These are phyloP conservation scores for Populus deltoides DNA, from an alignment of 345 rosid species.

Conservation along the genomic window DNA sequence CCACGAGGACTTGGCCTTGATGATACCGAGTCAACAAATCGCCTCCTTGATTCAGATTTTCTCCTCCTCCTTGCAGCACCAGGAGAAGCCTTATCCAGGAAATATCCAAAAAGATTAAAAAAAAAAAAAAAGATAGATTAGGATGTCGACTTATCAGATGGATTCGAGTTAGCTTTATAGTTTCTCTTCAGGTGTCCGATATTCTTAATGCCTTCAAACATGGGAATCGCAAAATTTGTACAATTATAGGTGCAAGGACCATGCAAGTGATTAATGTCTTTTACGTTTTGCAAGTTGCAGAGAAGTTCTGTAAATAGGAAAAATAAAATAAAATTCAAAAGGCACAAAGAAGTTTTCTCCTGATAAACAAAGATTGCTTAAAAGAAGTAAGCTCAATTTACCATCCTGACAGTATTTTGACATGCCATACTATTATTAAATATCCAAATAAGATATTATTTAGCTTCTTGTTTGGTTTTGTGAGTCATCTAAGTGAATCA, in stretches of 20 bases:
- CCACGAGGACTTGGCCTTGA: slow-evolving; percentile 73
- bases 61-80: slow-evolving; percentile 87
- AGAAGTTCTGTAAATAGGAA: background rate
- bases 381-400: background rate
- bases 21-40: slow-evolving; percentile 54
- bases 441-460: background rate
- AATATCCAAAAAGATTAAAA: background rate
- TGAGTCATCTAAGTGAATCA: background rate
- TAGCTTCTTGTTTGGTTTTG: background rate
- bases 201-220: background rate
- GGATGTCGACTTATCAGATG: background rate
- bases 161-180: background rate
- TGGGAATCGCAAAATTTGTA: background rate
- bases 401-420: background rate
- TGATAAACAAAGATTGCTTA: background rate
- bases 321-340: background rate
- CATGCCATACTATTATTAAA: background rate
- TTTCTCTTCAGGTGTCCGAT: background rate
- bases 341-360: background rate
- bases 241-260: background rate
- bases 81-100: slow-evolving; percentile 63
- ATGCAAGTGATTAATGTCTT: background rate
- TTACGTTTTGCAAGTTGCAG: background rate
- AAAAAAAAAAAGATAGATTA: background rate
- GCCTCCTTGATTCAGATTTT: slow-evolving; percentile 60